Evolutionary conservation across 805 yeast genomes (phyloP).

Genomic region (Lachancea sp.): DNA sequence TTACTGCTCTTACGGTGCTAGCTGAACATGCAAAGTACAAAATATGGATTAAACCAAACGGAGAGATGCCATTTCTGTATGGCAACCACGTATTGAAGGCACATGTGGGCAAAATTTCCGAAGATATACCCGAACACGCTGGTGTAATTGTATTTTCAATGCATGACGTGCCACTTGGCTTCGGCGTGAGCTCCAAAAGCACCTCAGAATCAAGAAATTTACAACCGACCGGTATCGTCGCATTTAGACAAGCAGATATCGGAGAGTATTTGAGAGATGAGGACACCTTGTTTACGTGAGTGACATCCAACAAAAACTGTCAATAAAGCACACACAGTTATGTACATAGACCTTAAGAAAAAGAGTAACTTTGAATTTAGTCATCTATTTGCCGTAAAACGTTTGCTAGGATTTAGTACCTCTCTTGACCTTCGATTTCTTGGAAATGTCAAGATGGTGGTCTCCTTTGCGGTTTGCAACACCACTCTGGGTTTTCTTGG

Average conservation of each 20-base stretch:
- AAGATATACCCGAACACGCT: conserved; percentile 96
- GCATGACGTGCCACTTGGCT: conserved; percentile 90
- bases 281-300: conserved; percentile 82
- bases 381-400: no score
- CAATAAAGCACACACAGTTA: no score
- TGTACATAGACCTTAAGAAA: not conserved
- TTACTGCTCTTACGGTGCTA: conserved; percentile 79
- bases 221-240: conserved; percentile 92
- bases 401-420: no score
- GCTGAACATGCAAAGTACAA: conserved; percentile 88
- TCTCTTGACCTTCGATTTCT: conserved; percentile 21
- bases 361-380: not conserved
- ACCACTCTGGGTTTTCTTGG: conserved; percentile 51
- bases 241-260: conserved; percentile 94
- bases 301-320: not conserved
- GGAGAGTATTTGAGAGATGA: conserved; percentile 98
- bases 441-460: conserved; percentile 29
- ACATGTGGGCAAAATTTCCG: conserved; percentile 93
- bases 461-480: conserved; percentile 39
- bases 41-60: conserved; percentile 93
- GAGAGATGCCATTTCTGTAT: conserved; percentile 96
- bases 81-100: conserved; percentile 97
- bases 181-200: conserved; percentile 90
- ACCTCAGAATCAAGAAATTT: conserved; percentile 80
- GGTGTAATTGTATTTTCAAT: conserved; percentile 89